Evolutionary conservation across 2,329 filamentous ascomycete species (phyloP), one percentile per base, ranked within the genome.

Genomic region (Aureobasidium pullulans): DNA sequence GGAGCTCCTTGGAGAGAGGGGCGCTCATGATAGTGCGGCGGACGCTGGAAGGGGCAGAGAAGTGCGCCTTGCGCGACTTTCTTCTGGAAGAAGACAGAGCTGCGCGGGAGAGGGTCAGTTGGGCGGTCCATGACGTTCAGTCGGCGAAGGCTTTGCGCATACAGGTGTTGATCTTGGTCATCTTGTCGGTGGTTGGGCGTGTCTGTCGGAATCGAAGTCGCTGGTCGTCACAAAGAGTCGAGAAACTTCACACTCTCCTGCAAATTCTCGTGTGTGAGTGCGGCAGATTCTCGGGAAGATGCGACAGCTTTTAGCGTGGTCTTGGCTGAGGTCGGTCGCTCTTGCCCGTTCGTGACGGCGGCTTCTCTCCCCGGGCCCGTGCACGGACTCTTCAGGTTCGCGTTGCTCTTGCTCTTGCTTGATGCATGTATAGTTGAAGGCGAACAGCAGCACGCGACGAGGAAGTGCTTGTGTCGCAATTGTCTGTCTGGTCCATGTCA

Each of bases 21-120:
- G 94, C 92, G 82, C 88, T 93, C 92, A 99, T 96, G 83, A 96
- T 96, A 72, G 87, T 84, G 77, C 94, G 90, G 80, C 94, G 92
- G 76, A 90, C 84, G 82, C 88, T 91, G 77, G 92, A 96, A 70
- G 92, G 91, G 69, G 94, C 94, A 77, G 84, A 82, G 86, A 96
- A 99, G 85, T 99, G 93, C 77, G 90, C 89, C 85, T 96, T 96
- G 81, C 94, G 90, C 81, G 90, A 94, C 90, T 99, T 99, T 83
- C 93, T 88, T 81, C 93, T 87, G 75, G 91, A 96, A 79, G 89
- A 90, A 78, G 83, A 77, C 73, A 90, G 74, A 72, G 76, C 84
- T 87, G 67, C 29, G 60, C 15, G 28, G 16, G 15, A 49, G n/a
- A 31, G 32, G 19, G 36, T 52, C 29, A 40, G 62, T 64, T 43